Conservation (phyloP, 768 basidiomycete genomes). For the Clitopilus hobsonii region DNA sequence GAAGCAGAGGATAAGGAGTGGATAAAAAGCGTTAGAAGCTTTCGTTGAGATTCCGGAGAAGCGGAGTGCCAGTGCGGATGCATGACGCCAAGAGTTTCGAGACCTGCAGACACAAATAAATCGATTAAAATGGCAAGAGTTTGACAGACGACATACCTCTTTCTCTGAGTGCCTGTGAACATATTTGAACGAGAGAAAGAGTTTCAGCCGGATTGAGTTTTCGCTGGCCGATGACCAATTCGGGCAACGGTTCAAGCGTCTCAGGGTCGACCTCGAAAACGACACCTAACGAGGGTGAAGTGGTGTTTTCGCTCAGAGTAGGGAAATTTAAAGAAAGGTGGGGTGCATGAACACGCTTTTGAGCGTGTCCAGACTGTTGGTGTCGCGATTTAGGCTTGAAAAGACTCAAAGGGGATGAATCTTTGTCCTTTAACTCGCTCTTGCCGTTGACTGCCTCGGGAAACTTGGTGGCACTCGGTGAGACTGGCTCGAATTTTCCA, state of each 20-base stretch:
- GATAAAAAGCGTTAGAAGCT: constrained; percentile 68
- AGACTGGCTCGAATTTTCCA: constrained; percentile 72
- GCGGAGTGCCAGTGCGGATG: constrained; percentile 80
- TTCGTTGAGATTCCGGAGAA: constrained; percentile 62
- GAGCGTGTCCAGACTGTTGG: constrained; percentile 26
- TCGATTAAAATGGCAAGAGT: constrained; percentile 3
- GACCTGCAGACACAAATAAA: constrained; percentile 38
- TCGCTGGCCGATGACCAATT: constrained; percentile 51
- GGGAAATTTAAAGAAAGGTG: constrained; percentile 63
- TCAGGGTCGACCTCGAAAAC: constrained; percentile 61
- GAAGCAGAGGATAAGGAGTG: constrained; percentile 51
- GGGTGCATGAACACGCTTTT: constrained; percentile 38
- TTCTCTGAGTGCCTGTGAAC: constrained; percentile 60
- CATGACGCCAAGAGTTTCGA: constrained; percentile 81
- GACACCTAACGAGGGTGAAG: constrained; percentile 44
- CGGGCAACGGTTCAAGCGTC: constrained; percentile 39
- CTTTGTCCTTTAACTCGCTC: constrained; percentile 30
- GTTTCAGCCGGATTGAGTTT: constrained; percentile 60
- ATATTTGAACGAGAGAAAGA: constrained; percentile 58
- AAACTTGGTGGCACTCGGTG: constrained; percentile 39
- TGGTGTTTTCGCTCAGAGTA: constrained; percentile 41
- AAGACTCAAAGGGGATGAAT: constrained; percentile 36
- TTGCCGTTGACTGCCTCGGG: constrained; percentile 28
- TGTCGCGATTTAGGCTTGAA: constrained; percentile 44
- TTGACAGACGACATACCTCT: constrained; percentile 43